Evolutionary conservation across 2,329 filamentous ascomycete species (phyloP).

Genomic region (Apiospora pterosperma): DNA sequence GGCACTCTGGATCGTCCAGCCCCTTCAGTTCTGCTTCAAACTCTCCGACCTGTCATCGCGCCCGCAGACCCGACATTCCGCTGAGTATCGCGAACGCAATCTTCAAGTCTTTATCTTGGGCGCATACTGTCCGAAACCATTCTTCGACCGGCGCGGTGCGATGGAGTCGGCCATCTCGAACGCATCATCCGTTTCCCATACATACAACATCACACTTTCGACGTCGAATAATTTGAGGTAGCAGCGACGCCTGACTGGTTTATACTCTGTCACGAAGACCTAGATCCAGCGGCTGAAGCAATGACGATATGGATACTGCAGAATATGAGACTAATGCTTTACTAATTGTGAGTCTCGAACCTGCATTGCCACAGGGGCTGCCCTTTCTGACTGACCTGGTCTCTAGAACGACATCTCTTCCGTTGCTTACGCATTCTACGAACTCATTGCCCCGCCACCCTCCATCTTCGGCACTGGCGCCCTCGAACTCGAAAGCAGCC

Average conservation of each 20-base stretch:
- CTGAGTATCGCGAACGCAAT: background rate
- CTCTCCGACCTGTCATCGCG: background rate
- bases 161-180: conserved; percentile 1
- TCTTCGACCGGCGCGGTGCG: background rate
- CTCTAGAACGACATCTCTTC: conserved; percentile 54
- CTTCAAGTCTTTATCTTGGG: background rate
- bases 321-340: conserved; percentile 62
- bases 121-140: background rate
- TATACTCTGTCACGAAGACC: conserved; percentile 20
- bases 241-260: conserved; percentile 6
- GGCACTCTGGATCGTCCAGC: background rate
- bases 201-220: background rate
- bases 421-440: conserved; percentile 53
- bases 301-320: conserved; percentile 58
- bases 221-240: background rate
- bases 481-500: conserved; percentile 47
- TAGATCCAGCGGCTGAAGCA: conserved; percentile 13
- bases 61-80: background rate
- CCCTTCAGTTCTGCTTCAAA: background rate
- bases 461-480: conserved; percentile 42
- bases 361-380: conserved; percentile 10
- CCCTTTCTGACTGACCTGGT: background rate
- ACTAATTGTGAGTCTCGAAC: conserved; percentile 46
- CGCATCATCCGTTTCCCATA: background rate
- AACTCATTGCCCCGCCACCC: conserved; percentile 40